Evolutionary conservation across 2,329 filamentous ascomycete genomes (phyloP).

Genomic region (Talaromyces funiculosus): DNA sequence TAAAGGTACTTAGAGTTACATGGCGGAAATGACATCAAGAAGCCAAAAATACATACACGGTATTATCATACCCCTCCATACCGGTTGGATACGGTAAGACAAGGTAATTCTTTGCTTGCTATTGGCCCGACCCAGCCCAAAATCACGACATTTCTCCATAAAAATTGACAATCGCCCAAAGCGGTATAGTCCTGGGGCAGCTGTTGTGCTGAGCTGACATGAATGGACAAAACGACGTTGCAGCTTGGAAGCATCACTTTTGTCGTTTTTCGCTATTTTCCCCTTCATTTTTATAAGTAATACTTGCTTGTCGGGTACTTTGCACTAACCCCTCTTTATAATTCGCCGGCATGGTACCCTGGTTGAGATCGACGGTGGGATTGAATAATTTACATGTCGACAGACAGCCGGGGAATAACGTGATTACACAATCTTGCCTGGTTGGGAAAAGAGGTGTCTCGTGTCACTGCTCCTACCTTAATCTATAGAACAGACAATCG

Average conservation of each 20-base stretch:
- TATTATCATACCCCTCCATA: background rate
- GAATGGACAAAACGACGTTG: slow-evolving; percentile 4
- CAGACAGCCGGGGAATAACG: slow-evolving; percentile 7
- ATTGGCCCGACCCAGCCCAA: slow-evolving; percentile 25
- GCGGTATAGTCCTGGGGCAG: background rate
- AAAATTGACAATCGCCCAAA: slow-evolving; percentile 37
- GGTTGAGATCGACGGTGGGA: background rate
- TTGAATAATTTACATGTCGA: slow-evolving; percentile 7
- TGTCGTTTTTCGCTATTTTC: slow-evolving; percentile 14
- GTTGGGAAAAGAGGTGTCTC: background rate
- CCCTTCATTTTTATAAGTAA: background rate
- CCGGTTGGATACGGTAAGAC: slow-evolving; percentile 2
- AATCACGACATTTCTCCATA: slow-evolving; percentile 43
- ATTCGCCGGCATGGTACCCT: background rate
- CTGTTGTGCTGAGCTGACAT: background rate
- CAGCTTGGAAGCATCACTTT: slow-evolving; percentile 10
- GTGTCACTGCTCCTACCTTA: slow-evolving; percentile 1
- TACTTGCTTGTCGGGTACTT: background rate
- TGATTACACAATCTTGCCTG: background rate
- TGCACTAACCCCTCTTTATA: background rate
- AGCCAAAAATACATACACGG: background rate
- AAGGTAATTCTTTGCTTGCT: background rate
- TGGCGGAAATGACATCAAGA: background rate
- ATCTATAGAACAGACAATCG: background rate
- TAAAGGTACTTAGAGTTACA: background rate